Evolutionary conservation across 768 basidiomycete species (phyloP).

Genomic region (Zangia roseola): DNA sequence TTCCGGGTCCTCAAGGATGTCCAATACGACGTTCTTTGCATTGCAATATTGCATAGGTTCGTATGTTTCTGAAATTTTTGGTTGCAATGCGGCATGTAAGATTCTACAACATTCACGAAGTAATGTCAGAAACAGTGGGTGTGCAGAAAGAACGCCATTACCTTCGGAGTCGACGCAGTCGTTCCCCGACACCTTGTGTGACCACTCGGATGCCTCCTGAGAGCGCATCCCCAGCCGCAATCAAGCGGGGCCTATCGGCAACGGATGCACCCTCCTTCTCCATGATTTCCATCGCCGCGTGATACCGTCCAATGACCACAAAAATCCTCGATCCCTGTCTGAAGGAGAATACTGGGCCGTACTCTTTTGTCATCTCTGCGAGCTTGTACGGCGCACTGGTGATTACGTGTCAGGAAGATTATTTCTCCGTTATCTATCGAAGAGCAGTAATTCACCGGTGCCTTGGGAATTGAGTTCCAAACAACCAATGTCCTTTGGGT

Average conservation of each 20-base stretch:
- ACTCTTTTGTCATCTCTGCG: slow-evolving; percentile 56
- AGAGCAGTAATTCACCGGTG: background rate
- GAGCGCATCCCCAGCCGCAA: slow-evolving; percentile 36
- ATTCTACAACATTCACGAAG: slow-evolving; percentile 17
- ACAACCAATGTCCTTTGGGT: slow-evolving; percentile 9
- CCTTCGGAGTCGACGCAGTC: slow-evolving; percentile 31
- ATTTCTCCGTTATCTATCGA: no score
- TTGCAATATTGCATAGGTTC: slow-evolving; percentile 32
- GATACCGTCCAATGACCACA: slow-evolving; percentile 25
- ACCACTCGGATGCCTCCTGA: slow-evolving; percentile 35
- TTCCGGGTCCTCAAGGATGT: slow-evolving; percentile 33
- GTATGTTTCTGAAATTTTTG: slow-evolving; percentile 31
- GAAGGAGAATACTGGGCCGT: slow-evolving; percentile 59
- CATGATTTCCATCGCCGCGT: slow-evolving; percentile 40
- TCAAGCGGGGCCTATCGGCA: slow-evolving; percentile 34
- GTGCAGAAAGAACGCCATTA: background rate
- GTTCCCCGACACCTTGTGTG: slow-evolving; percentile 25
- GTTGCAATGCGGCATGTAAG: slow-evolving; percentile 36
- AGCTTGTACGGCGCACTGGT: slow-evolving; percentile 29
- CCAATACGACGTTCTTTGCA: slow-evolving; percentile 35
- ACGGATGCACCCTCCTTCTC: slow-evolving; percentile 37
- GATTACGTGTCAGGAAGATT: background rate
- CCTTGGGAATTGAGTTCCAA: slow-evolving; percentile 11
- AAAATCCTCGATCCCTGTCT: slow-evolving; percentile 39
- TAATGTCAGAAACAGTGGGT: background rate